A percentile compares a stretch with the other conserved stretches of the same genome.
Conservation (phyloP, 2,329 filamentous ascomycete genomes). For the Myriosclerotinia curreyana region DNA sequence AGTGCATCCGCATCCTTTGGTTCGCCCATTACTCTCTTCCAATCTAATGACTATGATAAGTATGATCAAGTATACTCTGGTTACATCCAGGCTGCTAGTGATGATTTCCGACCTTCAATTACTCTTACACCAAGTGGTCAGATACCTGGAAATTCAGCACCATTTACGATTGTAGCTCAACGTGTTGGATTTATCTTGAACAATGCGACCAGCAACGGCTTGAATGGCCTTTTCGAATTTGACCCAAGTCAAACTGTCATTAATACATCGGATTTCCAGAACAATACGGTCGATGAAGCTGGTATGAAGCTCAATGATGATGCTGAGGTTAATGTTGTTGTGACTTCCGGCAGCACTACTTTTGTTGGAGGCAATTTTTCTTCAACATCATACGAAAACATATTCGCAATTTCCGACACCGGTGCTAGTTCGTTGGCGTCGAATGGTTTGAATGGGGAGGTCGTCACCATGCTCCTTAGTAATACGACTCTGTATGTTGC, state of each 20-base stretch:
- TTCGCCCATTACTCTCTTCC: slow-evolving; percentile 59
- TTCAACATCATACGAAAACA: slow-evolving; percentile 64
- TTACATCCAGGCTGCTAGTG: slow-evolving; percentile 70
- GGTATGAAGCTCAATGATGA: slow-evolving; percentile 64
- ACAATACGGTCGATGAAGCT: slow-evolving; percentile 73
- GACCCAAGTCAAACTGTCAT: slow-evolving; percentile 62
- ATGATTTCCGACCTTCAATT: slow-evolving; percentile 74
- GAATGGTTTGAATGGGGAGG: slow-evolving; percentile 75
- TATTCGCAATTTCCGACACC: slow-evolving; percentile 69
- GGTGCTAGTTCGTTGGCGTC: slow-evolving; percentile 60
- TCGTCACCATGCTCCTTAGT: slow-evolving; percentile 68
- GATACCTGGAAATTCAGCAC: slow-evolving; percentile 51
- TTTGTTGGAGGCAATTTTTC: slow-evolving; percentile 87
- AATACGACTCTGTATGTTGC: slow-evolving; percentile 70
- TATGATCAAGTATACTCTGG: slow-evolving; percentile 91
- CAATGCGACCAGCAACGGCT: slow-evolving; percentile 65
- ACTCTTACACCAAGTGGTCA: slow-evolving; percentile 68
- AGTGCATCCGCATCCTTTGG: slow-evolving; percentile 47
- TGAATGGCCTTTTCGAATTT: slow-evolving; percentile 91
- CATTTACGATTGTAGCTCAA: slow-evolving; percentile 83
- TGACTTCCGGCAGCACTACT: slow-evolving; percentile 58
- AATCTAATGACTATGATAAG: slow-evolving; percentile 96
- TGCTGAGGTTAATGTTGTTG: slow-evolving; percentile 70
- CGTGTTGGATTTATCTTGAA: slow-evolving; percentile 74
- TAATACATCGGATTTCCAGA: slow-evolving; percentile 60